These are phyloP conservation scores for Vanrija sp. DNA, from an alignment of 1,284 basidiomycete species.

Conservation along the genomic window DNA sequence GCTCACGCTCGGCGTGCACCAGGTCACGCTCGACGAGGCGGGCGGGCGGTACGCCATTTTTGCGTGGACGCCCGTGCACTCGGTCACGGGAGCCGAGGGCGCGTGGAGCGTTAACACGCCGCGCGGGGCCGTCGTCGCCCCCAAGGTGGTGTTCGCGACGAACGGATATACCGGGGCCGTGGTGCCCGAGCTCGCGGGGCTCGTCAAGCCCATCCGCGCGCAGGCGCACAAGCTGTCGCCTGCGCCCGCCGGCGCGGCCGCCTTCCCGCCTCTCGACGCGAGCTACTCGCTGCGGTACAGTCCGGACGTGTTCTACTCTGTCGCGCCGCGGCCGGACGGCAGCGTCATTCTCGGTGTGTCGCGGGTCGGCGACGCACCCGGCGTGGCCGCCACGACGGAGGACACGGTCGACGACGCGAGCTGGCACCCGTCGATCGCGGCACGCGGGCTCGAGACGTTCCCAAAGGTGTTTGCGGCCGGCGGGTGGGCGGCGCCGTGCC, in stretches of 20 bases:
- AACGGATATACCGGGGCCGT: constrained; percentile 30
- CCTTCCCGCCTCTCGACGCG: constrained; percentile 21
- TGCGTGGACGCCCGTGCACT: constrained; percentile 5
- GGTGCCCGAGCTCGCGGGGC: constrained; percentile 25
- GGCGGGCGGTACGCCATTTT: constrained; percentile 27
- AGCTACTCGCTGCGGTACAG: constrained; percentile 35
- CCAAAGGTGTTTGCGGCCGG: constrained; percentile 18
- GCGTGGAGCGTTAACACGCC: constrained; percentile 29
- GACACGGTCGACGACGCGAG: constrained; percentile 30
- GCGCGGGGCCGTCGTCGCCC: constrained; percentile 23
- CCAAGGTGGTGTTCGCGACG: constrained; percentile 30
- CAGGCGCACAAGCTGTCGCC: constrained; percentile 33
- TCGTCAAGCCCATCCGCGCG: constrained; percentile 30
- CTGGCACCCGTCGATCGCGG: constrained; percentile 14
- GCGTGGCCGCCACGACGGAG: constrained; percentile 2
- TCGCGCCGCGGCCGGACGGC: constrained; percentile 31
- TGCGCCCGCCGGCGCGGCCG: constrained; percentile 19
- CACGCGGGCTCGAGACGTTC: constrained; percentile 15
- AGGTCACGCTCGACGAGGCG: constrained; percentile 8
- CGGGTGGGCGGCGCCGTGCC: constrained; percentile 19
- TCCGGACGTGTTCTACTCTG: constrained; percentile 35
- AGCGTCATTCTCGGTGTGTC: constrained; percentile 33
- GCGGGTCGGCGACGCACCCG: constrained; percentile 10
- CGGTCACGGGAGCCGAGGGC: background rate
- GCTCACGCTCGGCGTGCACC: constrained; percentile 29